phyloP scores from a whole-genome alignment of 768 basidiomycete species.

The Suillus plorans region DNA sequence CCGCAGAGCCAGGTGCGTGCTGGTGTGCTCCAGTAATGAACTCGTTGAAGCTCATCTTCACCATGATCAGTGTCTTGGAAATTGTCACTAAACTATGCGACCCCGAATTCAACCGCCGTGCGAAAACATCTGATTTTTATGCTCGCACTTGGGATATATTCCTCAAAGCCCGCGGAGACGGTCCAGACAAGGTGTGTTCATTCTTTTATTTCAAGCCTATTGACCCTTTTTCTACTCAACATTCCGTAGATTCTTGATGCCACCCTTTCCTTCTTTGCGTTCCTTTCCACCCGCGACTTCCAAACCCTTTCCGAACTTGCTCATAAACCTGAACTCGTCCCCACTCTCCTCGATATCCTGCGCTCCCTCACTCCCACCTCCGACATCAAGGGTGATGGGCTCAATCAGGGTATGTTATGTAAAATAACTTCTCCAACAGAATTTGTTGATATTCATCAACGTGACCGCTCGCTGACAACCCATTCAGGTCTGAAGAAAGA shows the following conservation, averaged over 20 bases:
- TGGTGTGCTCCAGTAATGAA: not conserved
- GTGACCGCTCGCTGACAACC: not conserved
- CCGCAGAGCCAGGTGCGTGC: constrained; percentile 62
- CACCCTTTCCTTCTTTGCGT: constrained; percentile 58
- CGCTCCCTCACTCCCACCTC: constrained; percentile 12
- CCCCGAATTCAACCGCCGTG: constrained; percentile 72
- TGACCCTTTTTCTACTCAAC: not conserved
- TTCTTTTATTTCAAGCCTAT: not conserved
- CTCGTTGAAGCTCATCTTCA: not conserved
- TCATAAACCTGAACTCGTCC: constrained; percentile 33
- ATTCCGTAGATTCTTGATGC: constrained; percentile 60
- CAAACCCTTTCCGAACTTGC: constrained; percentile 56
- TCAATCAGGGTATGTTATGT: constrained; percentile 1
- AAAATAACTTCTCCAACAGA: not conserved
- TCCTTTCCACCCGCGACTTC: constrained; percentile 61
- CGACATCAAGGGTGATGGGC: not conserved
- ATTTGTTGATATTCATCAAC: not conserved
- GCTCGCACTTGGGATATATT: constrained; percentile 69
- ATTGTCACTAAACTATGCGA: constrained; percentile 75
- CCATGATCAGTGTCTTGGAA: constrained; percentile 63
- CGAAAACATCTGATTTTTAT: constrained; percentile 75
- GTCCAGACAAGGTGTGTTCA: constrained; percentile 55
- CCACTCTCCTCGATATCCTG: constrained; percentile 47
- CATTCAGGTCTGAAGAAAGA: constrained; percentile 37
- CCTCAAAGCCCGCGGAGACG: constrained; percentile 54